Evolutionary conservation across 345 rosid species (phyloP), one percentile per base, ranked within the genome.

Genomic region (Arabis alpina): DNA sequence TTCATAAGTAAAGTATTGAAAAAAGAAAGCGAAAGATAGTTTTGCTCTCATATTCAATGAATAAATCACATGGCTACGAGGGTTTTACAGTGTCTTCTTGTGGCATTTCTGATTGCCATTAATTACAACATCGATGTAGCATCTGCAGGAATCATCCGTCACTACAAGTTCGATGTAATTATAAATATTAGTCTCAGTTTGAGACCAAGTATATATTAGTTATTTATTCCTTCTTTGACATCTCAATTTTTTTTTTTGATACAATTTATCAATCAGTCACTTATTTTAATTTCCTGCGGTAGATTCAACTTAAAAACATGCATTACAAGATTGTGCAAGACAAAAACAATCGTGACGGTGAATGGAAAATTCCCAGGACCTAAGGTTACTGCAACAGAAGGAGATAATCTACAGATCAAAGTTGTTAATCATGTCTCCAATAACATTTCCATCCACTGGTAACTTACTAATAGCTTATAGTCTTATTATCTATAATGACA

Each of bases 291-390:
- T 56, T 37, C 1, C 6, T 53, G 12, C 1, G 49, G 12, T 68
- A 85, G 84, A 78, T 84, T 72, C 70, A 65, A 71, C 36, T 74
- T 48, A 82, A 76, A n/a, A 87, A 85, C 50, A n/a, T n/a, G n/a
- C n/a, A 76, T 80, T 15, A 82, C 87, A 65, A 58, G 80, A n/a
- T 65, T 76, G 37, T 71, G 80, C 76, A 70, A 76, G 62, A 71
- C 68, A 14, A 76, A 70, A 70, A n/a, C 76, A 28, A 76, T 76
- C 14, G 75, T 76, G 40, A 59, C 76, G 19, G 76, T 76, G 39
- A 76, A 76, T 3, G 80, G 76, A 64, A 70, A 58, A 52, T 76
- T 76, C 10, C 76, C 76, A 43, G 80, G 80, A 27, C 80, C 80
- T n/a, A 70, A 58, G 52, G 76, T 76, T 44, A 64, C 71, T 0